Base-by-base conservation (phyloP, 768 basidiomycete genomes). In the Serpula lacrymans region DNA sequence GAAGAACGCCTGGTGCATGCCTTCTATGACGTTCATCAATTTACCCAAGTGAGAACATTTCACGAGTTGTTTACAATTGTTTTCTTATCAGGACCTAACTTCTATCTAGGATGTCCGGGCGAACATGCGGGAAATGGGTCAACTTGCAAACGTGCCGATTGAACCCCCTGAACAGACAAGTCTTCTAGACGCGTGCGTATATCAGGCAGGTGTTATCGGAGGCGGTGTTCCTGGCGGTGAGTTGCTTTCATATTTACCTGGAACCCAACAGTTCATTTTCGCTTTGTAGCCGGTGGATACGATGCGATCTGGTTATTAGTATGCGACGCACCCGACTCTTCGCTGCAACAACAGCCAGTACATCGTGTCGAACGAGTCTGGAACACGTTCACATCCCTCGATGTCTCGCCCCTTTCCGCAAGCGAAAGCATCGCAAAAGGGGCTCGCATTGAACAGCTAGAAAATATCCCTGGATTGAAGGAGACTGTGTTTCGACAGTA, bases 221-320 rank as follows among this genome's bases (percentile, higher is more conserved):
- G 94, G 93, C 18, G 95, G 95, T 14, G 96, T 98, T 4, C 96
- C 96, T 5, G 96, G 96, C 29, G 94, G 94, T 93, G 54, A 51
- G 85, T 60, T 4, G 7, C 16, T 21, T 30, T 37, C 22, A 22
- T 26, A 20, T 17, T 34, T 9, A 14, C 24, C 18, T 22, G 21
- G n/a, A 29, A 21, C 38, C 18, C 8, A 34, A 39, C 24, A 39
- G 48, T 30, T 48, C 6, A 31, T 8, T 24, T 37, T 28, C 38
- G 20, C 31, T n/a, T 18, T 25, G 39, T 49, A 97, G 96, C 96
- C 38, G 96, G 96, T 8, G 96, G 96, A 2, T 98, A 88, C 61
- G 96, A 99, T 57, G 96, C 96, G 6, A 78, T 98, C 43, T 98
- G 93, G 91, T 69, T 99, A 5, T 77, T 99, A 12, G 78, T 93